Conservation (phyloP, 345 rosid species). For the Ceriops decandra region DNA sequence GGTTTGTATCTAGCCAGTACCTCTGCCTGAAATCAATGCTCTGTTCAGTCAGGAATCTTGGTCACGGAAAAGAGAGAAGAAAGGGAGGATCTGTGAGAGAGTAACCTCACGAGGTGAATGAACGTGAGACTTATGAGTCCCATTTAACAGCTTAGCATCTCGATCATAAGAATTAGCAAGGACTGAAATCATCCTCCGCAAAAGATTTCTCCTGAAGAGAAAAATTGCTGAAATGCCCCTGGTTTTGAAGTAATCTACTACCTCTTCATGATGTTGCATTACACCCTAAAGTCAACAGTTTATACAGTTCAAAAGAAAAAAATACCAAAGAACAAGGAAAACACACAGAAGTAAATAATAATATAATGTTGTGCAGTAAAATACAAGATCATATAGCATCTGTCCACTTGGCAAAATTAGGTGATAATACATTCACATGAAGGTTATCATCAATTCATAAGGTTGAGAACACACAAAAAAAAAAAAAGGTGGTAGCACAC, state of each 20-base stretch:
- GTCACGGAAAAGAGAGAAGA: background rate
- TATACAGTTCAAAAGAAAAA: background rate
- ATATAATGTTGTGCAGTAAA: background rate
- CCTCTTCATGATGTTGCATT: constrained; percentile 75
- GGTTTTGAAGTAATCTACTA: constrained; percentile 79
- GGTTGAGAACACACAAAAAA: background rate
- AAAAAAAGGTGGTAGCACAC: background rate
- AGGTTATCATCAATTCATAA: background rate
- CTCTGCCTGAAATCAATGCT: constrained; percentile 70
- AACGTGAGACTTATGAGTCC: constrained; percentile 95
- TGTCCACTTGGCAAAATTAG: background rate
- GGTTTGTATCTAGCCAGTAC: constrained; percentile 92
- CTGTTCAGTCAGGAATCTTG: background rate
- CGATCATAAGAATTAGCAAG: constrained; percentile 93
- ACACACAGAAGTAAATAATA: too few species aligned
- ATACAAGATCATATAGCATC: background rate
- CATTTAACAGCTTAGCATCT: constrained; percentile 69
- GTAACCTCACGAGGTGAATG: constrained; percentile 84
- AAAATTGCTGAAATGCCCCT: constrained; percentile 82
- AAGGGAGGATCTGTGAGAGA: constrained; percentile 3
- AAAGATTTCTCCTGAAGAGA: constrained; percentile 86
- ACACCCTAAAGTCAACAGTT: constrained; percentile 52
- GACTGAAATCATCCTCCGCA: constrained; percentile 87
- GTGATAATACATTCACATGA: too few species aligned
- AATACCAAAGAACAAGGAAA: background rate